Evolutionary conservation across 2,329 filamentous ascomycete species (phyloP).

Genomic region (Sporothrix variecibatus): DNA sequence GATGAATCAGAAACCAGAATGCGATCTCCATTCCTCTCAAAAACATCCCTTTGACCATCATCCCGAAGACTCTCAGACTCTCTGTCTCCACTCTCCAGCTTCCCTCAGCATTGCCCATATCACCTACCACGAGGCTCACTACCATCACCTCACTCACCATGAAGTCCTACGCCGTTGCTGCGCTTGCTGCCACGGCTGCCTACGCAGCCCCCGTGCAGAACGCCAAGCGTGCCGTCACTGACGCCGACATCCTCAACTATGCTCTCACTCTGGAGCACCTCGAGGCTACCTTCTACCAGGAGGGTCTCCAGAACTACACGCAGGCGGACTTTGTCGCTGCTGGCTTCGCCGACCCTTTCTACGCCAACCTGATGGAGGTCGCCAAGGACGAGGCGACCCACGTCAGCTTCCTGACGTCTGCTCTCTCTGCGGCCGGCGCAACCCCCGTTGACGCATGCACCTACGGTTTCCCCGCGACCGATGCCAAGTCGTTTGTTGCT

Average conservation of each 20-base stretch:
- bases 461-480: constrained; percentile 2
- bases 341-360: not conserved
- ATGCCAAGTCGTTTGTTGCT: not conserved
- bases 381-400: constrained; percentile 8
- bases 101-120: not conserved
- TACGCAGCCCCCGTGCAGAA: constrained; percentile 4
- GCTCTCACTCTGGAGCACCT: constrained; percentile 7
- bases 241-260: constrained; percentile 10
- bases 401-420: constrained; percentile 8
- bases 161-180: constrained; percentile 3
- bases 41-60: constrained; percentile 3
- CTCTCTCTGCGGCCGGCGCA: constrained; percentile 7
- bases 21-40: not conserved
- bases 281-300: constrained; percentile 3
- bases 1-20: not conserved
- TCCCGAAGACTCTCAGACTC: not conserved
- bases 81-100: not conserved
- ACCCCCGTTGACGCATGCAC: not conserved
- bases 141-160: not conserved
- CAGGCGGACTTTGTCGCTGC: constrained; percentile 2
- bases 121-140: not conserved
- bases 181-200: not conserved
- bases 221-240: constrained; percentile 1
- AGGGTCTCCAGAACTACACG: constrained; percentile 8
- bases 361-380: constrained; percentile 7